Percentiles rank a stretch among this genome's conserved stretches.
Evolutionary conservation across 2,329 filamentous ascomycete species (phyloP).

Genomic region (Alternaria hordeiaustralica): DNA sequence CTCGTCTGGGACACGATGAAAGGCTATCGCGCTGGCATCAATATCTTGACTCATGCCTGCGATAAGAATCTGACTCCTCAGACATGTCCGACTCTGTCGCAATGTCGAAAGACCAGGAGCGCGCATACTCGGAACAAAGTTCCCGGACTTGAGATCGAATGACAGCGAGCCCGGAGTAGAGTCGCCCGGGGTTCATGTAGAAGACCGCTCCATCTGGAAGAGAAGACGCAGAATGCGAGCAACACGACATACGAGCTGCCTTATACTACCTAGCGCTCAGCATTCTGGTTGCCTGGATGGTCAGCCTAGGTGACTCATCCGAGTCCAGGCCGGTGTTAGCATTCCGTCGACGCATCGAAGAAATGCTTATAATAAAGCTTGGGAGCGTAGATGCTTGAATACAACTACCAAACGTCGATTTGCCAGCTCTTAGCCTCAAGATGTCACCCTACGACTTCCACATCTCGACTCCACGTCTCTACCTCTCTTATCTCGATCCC

Average conservation of each 20-base stretch:
- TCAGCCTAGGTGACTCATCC: constrained; percentile 1
- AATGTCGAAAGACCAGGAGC: neutral
- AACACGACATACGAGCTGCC: neutral
- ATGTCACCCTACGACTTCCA: constrained; percentile 62
- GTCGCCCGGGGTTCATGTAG: neutral
- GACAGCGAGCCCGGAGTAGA: neutral
- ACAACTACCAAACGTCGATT: too few relatives aligned
- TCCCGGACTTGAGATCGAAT: neutral
- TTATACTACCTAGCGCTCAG: constrained; percentile 2
- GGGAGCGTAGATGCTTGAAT: too few relatives aligned
- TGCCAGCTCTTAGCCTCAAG: neutral
- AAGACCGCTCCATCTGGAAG: neutral
- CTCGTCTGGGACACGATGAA: neutral
- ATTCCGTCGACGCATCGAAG: neutral
- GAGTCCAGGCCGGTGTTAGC: neutral
- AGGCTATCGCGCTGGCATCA: neutral
- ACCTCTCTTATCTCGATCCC: constrained; percentile 25
- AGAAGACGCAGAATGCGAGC: neutral
- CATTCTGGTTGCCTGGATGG: neutral
- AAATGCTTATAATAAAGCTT: neutral
- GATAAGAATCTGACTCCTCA: neutral
- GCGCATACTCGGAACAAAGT: neutral
- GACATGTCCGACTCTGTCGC: neutral
- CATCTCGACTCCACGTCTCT: constrained; percentile 59
- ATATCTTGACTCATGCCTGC: neutral